Conservation (phyloP, 805 yeast species). For the Cyberlindnera mycetangii region DNA sequence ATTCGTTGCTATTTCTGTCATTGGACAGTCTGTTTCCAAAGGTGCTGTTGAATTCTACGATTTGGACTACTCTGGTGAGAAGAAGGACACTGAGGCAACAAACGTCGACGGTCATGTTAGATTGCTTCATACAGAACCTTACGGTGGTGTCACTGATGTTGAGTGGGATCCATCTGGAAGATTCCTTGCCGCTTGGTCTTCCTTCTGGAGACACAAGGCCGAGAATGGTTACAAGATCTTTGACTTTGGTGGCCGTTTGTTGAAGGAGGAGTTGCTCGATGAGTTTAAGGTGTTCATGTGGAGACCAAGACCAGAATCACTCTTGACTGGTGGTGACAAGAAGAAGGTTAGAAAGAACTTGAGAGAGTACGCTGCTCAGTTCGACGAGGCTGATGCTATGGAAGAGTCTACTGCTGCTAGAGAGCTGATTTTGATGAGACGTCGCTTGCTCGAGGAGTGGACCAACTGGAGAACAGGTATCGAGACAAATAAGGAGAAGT, state of each 20-base stretch:
- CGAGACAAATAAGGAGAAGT: constrained; percentile 45
- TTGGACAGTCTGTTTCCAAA: constrained; percentile 43
- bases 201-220: constrained; percentile 75
- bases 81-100: constrained; percentile 40
- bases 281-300: constrained; percentile 87
- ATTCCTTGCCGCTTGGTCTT: constrained; percentile 83
- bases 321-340: constrained; percentile 72
- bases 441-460: constrained; percentile 85
- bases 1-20: constrained; percentile 55
- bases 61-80: constrained; percentile 74
- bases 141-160: constrained; percentile 75
- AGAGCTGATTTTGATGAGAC: constrained; percentile 83
- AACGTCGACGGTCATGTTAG: constrained; percentile 34
- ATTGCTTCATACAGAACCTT: constrained; percentile 55
- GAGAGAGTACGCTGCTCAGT: constrained; percentile 85
- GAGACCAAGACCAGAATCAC: constrained; percentile 94
- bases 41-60: constrained; percentile 86
- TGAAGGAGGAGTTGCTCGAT: constrained; percentile 75
- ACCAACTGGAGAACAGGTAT: constrained; percentile 63
- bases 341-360: constrained; percentile 89
- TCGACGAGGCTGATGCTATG: constrained; percentile 94
- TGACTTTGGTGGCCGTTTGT: constrained; percentile 75
- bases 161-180: constrained; percentile 98
- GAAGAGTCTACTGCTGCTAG: constrained; percentile 90
- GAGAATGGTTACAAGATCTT: constrained; percentile 90